Base-by-base conservation (phyloP, 2,329 filamentous ascomycete genomes). In the Epichloe festucae region DNA sequence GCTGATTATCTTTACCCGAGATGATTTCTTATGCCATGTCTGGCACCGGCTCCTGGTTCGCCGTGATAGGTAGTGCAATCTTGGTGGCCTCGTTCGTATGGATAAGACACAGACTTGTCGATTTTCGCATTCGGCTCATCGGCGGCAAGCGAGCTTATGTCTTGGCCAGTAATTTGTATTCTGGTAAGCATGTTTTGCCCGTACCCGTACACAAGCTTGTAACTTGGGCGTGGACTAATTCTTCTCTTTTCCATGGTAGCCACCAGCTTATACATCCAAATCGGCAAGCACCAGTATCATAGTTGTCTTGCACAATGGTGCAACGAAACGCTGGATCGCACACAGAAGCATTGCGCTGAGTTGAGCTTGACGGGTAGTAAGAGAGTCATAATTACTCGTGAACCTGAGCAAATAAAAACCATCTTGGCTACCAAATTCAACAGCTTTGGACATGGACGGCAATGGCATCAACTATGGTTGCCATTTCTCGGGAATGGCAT, bases 331-430 rank as follows among this genome's bases (percentile, higher is more conserved):
- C 31, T 59, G 11, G 54, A 59, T 11, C 17, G 23, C 11, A 39
- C 53, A 5, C 52, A 47, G 7, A 48, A 41, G 12, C 51, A 54
- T 11, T 58, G 54, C 48, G 58, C 55, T 12, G 58, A 59, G 14
- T 58, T 59, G 31, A 58, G 56, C 34, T 38, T 59, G 39, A 58
- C 56, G 10, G 56, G 56, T 12, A 52, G 53, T 38, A 58, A 58
- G n/a, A 46, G 56, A 23, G 54, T 73, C 52, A 62, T 79, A 51
- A 60, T 72, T 42, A 80, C 76, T 0, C 62, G 66, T 19, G 77
- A 82, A 35, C 74, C 76, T 1, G 73, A 75, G 53, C 81, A 82
- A 52, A 63, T 82, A 51, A 79, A 81, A 58, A 69, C 77, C 0
- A 60, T 81, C 5, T 66, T 82, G 14, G 74, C 78, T 0, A 73